A percentile compares a stretch with the other conserved stretches of the same genome.
phyloP scores from a whole-genome alignment of 139 green algal genomes.

The Coelastrella sp. region DNA sequence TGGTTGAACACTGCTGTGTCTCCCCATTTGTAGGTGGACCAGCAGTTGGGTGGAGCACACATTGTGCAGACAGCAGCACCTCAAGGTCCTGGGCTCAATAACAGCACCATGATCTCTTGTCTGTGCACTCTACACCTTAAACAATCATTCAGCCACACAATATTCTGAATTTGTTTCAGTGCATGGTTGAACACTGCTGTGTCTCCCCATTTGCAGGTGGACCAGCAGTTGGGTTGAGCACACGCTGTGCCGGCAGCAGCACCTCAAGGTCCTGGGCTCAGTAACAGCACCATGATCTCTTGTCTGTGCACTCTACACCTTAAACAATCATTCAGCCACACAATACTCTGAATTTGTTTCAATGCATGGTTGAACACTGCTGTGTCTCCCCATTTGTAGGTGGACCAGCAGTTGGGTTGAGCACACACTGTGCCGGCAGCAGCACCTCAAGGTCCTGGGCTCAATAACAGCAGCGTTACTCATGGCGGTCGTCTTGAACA shows the following conservation, averaged over 20 bases:
- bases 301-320: too few relatives aligned
- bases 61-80: slow-evolving; percentile 32
- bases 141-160: too few relatives aligned
- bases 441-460: slow-evolving; percentile 17
- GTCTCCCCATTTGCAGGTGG: too few relatives aligned
- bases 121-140: too few relatives aligned
- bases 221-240: slow-evolving; percentile 44
- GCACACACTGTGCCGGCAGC: slow-evolving; percentile 40
- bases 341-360: too few relatives aligned
- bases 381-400: slow-evolving; percentile 8
- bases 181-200: too few relatives aligned
- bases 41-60: slow-evolving; percentile 43
- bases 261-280: slow-evolving; percentile 20
- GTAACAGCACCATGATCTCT: neutral
- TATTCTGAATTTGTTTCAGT: too few relatives aligned
- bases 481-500: slow-evolving; percentile 27
- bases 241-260: slow-evolving; percentile 33
- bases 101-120: too few relatives aligned
- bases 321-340: too few relatives aligned
- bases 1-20: too few relatives aligned
- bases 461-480: slow-evolving; percentile 32
- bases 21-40: too few relatives aligned
- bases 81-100: slow-evolving; percentile 23
- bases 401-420: slow-evolving; percentile 46
- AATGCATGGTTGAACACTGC: neutral